phyloP scores from a whole-genome alignment of 2,329 filamentous ascomycete genomes.

The Phaeosphaeriaceae sp. region DNA sequence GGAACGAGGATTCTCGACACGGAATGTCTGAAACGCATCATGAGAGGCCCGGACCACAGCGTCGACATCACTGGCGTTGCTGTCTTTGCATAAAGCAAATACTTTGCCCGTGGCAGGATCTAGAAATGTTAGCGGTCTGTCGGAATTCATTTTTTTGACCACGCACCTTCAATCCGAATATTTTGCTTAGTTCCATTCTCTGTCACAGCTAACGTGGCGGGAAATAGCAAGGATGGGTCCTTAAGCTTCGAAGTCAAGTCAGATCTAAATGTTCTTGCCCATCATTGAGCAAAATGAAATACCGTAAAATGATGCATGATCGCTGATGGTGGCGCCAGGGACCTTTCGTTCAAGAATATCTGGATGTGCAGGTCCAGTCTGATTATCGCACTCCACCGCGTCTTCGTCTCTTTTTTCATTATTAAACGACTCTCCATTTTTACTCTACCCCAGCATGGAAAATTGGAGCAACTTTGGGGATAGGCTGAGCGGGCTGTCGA shows the following conservation, averaged over 20 bases:
- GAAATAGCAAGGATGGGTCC: neutral
- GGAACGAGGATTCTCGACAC: neutral
- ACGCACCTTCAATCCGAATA: neutral
- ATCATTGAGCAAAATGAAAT: neutral
- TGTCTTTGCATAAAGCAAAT: neutral
- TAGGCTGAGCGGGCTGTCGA: neutral
- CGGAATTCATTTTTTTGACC: neutral
- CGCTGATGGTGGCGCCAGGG: neutral
- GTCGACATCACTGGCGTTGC: slow-evolving; percentile 3
- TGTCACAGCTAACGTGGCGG: neutral
- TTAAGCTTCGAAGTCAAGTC: neutral
- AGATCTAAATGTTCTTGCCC: neutral
- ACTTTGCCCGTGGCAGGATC: neutral
- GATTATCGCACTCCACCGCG: neutral
- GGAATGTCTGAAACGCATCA: slow-evolving; percentile 1
- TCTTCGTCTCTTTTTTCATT: neutral
- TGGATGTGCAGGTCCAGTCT: too few species aligned
- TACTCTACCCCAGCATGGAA: neutral
- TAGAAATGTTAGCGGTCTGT: neutral
- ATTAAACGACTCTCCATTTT: neutral
- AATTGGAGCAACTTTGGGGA: neutral
- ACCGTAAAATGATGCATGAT: neutral
- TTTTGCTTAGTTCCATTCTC: neutral
- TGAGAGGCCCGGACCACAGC: slow-evolving; percentile 1
- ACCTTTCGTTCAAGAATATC: too few species aligned